These are phyloP conservation scores for Linnemannia schmuckeri DNA, from an alignment of 192 early-diverging fungal species.

Conservation along the genomic window DNA sequence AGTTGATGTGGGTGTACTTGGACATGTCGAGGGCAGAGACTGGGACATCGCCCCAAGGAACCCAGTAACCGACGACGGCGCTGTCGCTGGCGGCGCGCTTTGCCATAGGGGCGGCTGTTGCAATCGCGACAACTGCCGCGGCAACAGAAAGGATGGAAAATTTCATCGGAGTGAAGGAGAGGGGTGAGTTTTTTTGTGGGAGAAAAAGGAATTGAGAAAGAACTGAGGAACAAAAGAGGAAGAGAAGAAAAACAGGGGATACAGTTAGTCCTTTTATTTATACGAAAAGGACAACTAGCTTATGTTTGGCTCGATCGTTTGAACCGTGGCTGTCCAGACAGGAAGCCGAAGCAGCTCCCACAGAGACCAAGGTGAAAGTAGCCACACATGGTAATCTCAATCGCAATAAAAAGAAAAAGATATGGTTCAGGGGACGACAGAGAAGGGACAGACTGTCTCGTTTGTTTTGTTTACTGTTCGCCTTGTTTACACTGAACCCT, in stretches of 20 bases:
- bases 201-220: neutral
- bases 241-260: neutral
- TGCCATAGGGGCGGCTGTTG: constrained; percentile 16
- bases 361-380: too few species aligned
- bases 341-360: too few species aligned
- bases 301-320: neutral
- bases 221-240: neutral
- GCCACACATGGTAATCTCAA: too few species aligned
- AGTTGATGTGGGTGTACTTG: constrained; percentile 53
- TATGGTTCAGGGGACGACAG: neutral
- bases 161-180: constrained; percentile 20
- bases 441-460: neutral
- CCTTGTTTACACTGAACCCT: neutral
- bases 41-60: constrained; percentile 41
- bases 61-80: constrained; percentile 45
- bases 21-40: constrained; percentile 36
- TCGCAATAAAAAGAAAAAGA: neutral
- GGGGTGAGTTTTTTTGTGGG: neutral
- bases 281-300: neutral
- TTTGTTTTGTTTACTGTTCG: neutral
- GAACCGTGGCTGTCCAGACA: neutral
- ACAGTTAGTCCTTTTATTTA: neutral
- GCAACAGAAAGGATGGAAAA: constrained; percentile 23
- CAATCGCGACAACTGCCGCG: constrained; percentile 16
- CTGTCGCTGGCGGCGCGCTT: constrained; percentile 30